These are phyloP conservation scores for Serendipita vermifera DNA, from an alignment of 768 basidiomycete genomes.

Conservation along the genomic window DNA sequence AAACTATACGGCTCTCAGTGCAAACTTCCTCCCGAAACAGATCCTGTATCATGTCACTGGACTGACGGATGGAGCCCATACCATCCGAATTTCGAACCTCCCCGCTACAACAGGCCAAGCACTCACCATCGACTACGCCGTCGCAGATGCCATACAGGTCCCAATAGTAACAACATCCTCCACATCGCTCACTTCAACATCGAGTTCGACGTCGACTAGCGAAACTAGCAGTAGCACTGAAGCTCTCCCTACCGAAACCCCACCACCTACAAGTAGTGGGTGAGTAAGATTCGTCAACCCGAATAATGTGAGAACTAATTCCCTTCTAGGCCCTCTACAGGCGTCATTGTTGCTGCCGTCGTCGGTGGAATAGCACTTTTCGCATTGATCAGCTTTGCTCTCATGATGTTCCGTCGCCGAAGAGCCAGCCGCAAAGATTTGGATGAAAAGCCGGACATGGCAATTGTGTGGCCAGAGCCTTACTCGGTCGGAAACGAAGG, in stretches of 20 bases:
- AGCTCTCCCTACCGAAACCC: neutral
- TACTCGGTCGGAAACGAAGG: neutral
- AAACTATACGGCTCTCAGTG: neutral
- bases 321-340: neutral
- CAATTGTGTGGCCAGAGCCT: neutral
- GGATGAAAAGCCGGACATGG: neutral
- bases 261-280: neutral
- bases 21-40: neutral
- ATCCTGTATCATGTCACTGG: neutral
- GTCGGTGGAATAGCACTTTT: neutral
- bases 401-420: conserved; percentile 5
- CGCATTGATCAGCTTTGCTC: conserved; percentile 1
- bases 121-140: neutral
- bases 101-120: neutral
- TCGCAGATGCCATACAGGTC: neutral
- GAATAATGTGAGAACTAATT: neutral
- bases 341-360: conserved; percentile 1
- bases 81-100: neutral
- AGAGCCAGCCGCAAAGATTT: neutral
- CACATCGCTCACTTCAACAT: neutral
- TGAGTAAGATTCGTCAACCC: neutral
- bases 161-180: neutral
- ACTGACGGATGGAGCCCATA: neutral
- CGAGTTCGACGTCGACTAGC: neutral
- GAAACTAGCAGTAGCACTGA: neutral